Conservation (phyloP, 2,329 filamentous ascomycete genomes). For the Beauveria sp. region DNA sequence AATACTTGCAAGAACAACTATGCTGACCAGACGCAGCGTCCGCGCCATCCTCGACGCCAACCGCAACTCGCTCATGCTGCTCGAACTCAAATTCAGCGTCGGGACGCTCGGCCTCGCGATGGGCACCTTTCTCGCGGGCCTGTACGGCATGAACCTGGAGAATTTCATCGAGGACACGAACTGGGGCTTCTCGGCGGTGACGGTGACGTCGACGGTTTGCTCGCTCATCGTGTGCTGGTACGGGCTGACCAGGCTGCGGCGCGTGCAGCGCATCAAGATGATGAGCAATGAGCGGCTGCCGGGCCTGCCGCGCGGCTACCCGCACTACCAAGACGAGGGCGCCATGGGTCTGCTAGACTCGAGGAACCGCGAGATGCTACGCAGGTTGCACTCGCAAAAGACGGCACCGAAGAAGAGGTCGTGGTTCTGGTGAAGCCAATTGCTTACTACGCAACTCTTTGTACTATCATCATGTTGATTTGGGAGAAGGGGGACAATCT, state of each 20-base stretch:
- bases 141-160: slow-evolving; percentile 99
- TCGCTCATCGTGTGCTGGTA: slow-evolving; percentile 74
- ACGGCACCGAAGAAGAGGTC: slow-evolving; percentile 26
- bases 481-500: not conserved
- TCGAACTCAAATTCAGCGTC: slow-evolving; percentile 94
- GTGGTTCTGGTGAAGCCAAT: slow-evolving; percentile 18
- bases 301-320: slow-evolving; percentile 28
- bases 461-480: not conserved
- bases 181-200: slow-evolving; percentile 75
- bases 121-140: slow-evolving; percentile 90
- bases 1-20: not conserved
- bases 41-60: slow-evolving; percentile 97
- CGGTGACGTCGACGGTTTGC: slow-evolving; percentile 60
- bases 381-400: slow-evolving; percentile 44
- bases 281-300: slow-evolving; percentile 38
- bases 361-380: slow-evolving; percentile 46
- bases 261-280: slow-evolving; percentile 85
- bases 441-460: not conserved
- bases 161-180: slow-evolving; percentile 96
- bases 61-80: slow-evolving; percentile 93
- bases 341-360: slow-evolving; percentile 45
- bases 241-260: slow-evolving; percentile 73
- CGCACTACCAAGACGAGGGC: slow-evolving; percentile 41
- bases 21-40: slow-evolving; percentile 46
- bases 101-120: slow-evolving; percentile 90